Evolutionary conservation across 495 filamentous ascomycete species (phyloP).

Genomic region (Aspergillus coremiiformis): DNA sequence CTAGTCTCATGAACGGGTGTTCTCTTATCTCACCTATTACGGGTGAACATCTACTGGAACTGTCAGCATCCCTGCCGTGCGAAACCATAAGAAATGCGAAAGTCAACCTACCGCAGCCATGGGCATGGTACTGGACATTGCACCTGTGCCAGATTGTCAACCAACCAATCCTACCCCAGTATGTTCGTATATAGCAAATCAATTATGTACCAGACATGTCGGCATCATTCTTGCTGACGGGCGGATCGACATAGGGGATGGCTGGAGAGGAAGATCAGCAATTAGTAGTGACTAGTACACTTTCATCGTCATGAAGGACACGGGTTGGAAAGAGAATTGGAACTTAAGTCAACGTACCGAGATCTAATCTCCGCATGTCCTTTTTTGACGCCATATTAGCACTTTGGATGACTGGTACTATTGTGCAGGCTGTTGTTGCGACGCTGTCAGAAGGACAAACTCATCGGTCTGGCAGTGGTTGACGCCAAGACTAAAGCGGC

Average conservation of each 20-base stretch:
- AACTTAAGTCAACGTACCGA: slow-evolving; percentile 58
- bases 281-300: slow-evolving; percentile 8
- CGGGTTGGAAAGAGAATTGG: not conserved
- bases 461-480: not conserved
- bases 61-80: slow-evolving; percentile 14
- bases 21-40: slow-evolving; percentile 62
- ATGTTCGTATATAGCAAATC: not conserved
- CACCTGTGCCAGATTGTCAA: slow-evolving; percentile 42
- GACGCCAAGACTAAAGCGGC: slow-evolving; percentile 7
- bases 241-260: slow-evolving; percentile 56
- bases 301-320: not conserved
- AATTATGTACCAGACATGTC: slow-evolving; percentile 45
- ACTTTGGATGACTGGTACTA: not conserved
- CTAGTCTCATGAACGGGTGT: not conserved
- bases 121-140: slow-evolving; percentile 74
- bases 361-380: slow-evolving; percentile 78
- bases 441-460: not conserved
- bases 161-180: slow-evolving; percentile 1
- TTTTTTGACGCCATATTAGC: slow-evolving; percentile 67
- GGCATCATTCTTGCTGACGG: slow-evolving; percentile 45
- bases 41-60: slow-evolving; percentile 65
- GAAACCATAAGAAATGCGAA: not conserved
- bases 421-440: not conserved
- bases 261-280: slow-evolving; percentile 34
- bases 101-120: slow-evolving; percentile 70